Evolutionary conservation across 1,284 basidiomycete species (phyloP).

Genomic region (Porogramme epimiltina): DNA sequence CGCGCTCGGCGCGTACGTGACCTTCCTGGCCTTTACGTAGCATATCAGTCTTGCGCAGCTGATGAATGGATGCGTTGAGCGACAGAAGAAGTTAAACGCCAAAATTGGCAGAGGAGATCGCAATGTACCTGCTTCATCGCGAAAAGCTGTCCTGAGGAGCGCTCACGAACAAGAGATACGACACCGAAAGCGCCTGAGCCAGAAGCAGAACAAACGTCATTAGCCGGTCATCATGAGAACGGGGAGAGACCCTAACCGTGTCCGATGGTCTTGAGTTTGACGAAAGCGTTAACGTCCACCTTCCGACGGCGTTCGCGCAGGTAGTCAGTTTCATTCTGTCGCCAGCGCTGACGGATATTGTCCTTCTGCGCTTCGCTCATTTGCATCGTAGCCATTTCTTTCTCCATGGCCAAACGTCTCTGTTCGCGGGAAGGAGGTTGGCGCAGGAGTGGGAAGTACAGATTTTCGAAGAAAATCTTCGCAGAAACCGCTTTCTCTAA

Average conservation of each 20-base stretch:
- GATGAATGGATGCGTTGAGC: conserved; percentile 16
- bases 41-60: conserved; percentile 97
- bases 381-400: conserved; percentile 78
- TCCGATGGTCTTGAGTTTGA: conserved; percentile 92
- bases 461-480: conserved; percentile 95
- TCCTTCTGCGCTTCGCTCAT: conserved; percentile 74
- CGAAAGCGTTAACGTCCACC: conserved; percentile 85
- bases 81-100: neutral
- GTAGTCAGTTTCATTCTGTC: conserved; percentile 87
- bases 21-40: conserved; percentile 98
- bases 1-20: conserved; percentile 89
- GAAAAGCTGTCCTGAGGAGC: conserved; percentile 77
- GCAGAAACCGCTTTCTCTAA: conserved; percentile 92
- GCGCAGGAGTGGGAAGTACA: conserved; percentile 90
- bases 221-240: conserved; percentile 13
- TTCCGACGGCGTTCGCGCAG: conserved; percentile 82
- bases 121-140: conserved; percentile 92
- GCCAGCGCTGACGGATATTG: conserved; percentile 75
- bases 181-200: conserved; percentile 89
- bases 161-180: conserved; percentile 89
- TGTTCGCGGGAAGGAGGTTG: conserved; percentile 86
- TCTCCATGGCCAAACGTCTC: conserved; percentile 83
- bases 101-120: neutral
- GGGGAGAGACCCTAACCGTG: conserved; percentile 62
- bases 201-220: conserved; percentile 2